A percentile compares a stretch with the other conserved stretches of the same genome.
These are phyloP conservation scores for Blastocystis sp. DNA, from an alignment of 352 stramenopile species.

Conservation along the genomic window DNA sequence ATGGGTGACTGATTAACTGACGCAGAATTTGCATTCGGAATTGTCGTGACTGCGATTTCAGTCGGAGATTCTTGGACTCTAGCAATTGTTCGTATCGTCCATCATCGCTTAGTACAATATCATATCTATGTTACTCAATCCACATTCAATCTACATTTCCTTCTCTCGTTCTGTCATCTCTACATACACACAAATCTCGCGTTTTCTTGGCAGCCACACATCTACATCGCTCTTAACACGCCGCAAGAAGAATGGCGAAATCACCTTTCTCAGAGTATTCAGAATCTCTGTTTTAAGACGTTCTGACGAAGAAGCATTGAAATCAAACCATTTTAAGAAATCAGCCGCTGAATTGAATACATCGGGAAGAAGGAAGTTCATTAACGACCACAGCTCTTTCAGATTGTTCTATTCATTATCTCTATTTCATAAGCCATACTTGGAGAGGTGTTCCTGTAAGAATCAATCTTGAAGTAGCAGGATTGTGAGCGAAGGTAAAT, in stretches of 20 bases:
- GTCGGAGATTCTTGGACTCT: neutral
- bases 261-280: constrained; percentile 84
- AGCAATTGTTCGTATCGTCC: constrained; percentile 52
- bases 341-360: constrained; percentile 84
- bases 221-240: constrained; percentile 95
- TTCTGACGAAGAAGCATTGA: constrained; percentile 72
- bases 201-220: constrained; percentile 90
- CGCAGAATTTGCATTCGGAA: constrained; percentile 64
- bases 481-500: constrained; percentile 66
- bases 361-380: constrained; percentile 91
- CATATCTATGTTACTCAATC: constrained; percentile 23
- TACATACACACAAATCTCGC: constrained; percentile 96
- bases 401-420: constrained; percentile 84
- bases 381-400: constrained; percentile 93
- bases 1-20: constrained; percentile 57
- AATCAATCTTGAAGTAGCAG: constrained; percentile 59
- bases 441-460: constrained; percentile 89
- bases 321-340: constrained; percentile 74
- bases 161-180: constrained; percentile 94
- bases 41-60: constrained; percentile 9
- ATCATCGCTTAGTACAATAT: constrained; percentile 42
- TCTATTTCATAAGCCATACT: neutral
- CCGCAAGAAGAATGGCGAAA: constrained; percentile 95
- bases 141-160: constrained; percentile 81
- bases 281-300: constrained; percentile 81